Conservation (phyloP, 352 stramenopile genomes). For the Chrysophaeum taylorii region DNA sequence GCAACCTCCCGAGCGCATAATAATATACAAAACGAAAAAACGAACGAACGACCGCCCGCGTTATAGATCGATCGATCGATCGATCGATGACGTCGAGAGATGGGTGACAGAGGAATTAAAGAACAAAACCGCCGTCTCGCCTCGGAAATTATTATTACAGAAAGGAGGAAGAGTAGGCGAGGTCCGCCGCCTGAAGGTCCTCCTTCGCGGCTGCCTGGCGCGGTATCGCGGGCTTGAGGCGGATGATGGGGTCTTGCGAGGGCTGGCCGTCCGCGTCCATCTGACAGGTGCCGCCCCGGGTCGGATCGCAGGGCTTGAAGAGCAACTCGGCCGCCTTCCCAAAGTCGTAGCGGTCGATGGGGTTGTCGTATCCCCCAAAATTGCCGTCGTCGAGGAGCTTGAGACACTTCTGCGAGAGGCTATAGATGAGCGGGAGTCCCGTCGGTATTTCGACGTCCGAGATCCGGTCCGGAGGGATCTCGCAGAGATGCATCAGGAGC, state of each 20-base stretch:
- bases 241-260: not conserved
- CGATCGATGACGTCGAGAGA: too few species aligned
- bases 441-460: constrained; percentile 90
- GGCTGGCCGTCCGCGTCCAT: constrained; percentile 16
- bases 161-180: too few species aligned
- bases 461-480: constrained; percentile 88
- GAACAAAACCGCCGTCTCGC: too few species aligned
- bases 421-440: constrained; percentile 87
- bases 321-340: constrained; percentile 48
- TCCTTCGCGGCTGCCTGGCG: too few species aligned
- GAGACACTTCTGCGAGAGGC: constrained; percentile 65
- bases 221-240: too few species aligned
- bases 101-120: too few species aligned
- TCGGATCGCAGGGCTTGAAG: constrained; percentile 48
- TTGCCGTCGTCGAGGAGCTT: constrained; percentile 55
- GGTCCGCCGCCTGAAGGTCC: too few species aligned
- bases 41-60: too few species aligned
- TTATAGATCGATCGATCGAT: too few species aligned
- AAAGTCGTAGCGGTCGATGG: constrained; percentile 57
- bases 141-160: too few species aligned
- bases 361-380: constrained; percentile 35
- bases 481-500: constrained; percentile 91
- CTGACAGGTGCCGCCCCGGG: constrained; percentile 40
- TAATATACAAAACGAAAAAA: too few species aligned
- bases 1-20: too few species aligned